Conservation (phyloP, 208 protist species). For the Trypanosomatidae sp. region DNA sequence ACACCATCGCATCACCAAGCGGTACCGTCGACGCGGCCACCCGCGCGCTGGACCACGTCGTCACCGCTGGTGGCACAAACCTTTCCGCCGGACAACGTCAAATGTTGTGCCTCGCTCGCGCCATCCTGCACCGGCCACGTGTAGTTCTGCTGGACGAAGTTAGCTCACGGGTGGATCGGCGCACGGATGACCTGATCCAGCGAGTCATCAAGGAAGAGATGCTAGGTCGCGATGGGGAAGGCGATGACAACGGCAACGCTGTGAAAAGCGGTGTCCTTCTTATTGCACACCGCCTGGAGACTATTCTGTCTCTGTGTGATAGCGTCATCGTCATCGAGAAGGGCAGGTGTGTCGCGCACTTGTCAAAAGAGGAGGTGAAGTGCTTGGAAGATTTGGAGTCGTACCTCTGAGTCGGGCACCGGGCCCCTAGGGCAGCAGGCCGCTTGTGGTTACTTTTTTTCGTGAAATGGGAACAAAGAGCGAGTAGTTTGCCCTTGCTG, state of each 20-base stretch:
- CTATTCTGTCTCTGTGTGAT: constrained; percentile 92
- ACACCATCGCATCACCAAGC: background rate
- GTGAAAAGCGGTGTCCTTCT: constrained; percentile 91
- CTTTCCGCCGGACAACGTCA: constrained; percentile 95
- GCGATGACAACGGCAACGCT: background rate
- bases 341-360: constrained; percentile 43
- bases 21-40: constrained; percentile 12
- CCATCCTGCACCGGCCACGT: constrained; percentile 86
- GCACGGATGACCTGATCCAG: constrained; percentile 92
- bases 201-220: constrained; percentile 81
- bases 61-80: constrained; percentile 81
- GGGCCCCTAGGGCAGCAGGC: background rate
- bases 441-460: background rate
- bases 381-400: constrained; percentile 52
- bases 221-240: constrained; percentile 27
- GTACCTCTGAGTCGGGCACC: constrained; percentile 30
- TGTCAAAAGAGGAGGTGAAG: constrained; percentile 47
- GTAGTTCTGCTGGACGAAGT: constrained; percentile 97
- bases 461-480: background rate
- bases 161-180: constrained; percentile 82
- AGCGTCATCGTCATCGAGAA: constrained; percentile 86
- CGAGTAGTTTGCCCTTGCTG: background rate
- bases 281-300: constrained; percentile 97
- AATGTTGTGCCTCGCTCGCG: constrained; percentile 95
- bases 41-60: constrained; percentile 49